Evolutionary conservation across 169 alveolate species (phyloP).

Genomic region (Perkinsus marinus): DNA sequence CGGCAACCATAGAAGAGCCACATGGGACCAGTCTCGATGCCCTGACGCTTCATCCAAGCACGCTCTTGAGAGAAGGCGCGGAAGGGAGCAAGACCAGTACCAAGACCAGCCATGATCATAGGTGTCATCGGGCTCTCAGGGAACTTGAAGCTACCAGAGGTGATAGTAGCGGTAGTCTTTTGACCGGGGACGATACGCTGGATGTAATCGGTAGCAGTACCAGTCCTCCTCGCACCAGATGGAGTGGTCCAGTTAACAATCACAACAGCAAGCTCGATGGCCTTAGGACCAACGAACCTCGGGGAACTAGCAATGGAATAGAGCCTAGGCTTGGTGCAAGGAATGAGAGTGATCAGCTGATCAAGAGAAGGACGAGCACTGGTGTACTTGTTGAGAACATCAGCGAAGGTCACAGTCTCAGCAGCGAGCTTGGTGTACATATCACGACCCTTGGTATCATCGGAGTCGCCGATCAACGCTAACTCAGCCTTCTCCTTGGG

Average conservation of each 20-base stretch:
- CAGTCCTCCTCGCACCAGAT: neutral
- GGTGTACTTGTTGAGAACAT: constrained; percentile 11
- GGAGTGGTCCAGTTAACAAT: neutral
- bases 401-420: constrained; percentile 21
- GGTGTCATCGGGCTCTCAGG: constrained; percentile 33
- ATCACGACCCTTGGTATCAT: constrained; percentile 3
- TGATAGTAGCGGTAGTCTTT: neutral
- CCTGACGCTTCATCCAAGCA: constrained; percentile 12
- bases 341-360: constrained; percentile 19
- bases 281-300: constrained; percentile 8
- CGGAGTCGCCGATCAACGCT: constrained; percentile 5
- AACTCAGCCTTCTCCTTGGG: constrained; percentile 19
- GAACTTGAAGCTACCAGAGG: constrained; percentile 27
- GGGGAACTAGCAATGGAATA: constrained; percentile 28
- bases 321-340: constrained; percentile 21
- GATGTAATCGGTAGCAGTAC: neutral
- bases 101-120: constrained; percentile 44
- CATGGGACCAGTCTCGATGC: constrained; percentile 30
- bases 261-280: neutral
- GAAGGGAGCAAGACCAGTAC: constrained; percentile 53
- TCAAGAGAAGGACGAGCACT: constrained; percentile 15
- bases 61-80: constrained; percentile 41
- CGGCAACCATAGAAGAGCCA: constrained; percentile 41
- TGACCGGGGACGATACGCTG: constrained; percentile 5
- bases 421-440: neutral